Base-by-base conservation (phyloP, 73 alveolate genomes). In the Symbiodinium pilosum region DNA sequence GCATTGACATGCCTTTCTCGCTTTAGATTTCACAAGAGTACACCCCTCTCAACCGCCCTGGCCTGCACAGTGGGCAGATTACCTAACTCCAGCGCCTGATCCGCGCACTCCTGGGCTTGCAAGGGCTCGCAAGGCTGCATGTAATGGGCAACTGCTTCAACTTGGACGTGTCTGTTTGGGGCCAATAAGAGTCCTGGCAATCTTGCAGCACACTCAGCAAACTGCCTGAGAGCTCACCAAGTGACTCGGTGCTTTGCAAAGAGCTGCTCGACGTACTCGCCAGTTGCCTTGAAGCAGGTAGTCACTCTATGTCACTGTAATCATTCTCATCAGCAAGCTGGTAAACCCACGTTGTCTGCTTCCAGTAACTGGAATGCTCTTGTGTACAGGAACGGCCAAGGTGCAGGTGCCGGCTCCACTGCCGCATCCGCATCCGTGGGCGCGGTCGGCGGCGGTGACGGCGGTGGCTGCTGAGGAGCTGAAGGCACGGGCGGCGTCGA, bases 41-140 rank as follows among this genome's bases (percentile, higher is more conserved):
- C n/a, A n/a, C n/a, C n/a, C n/a, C n/a, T n/a, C n/a, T n/a, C n/a
- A n/a, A n/a, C n/a, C 38, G 38, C 9, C 18, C 7, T 18, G 81
- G 71, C 96, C 87, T 91, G 52, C 5, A 68, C 83, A 38, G 41
- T 91, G 4, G 96, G 96, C n/a, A 91, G 47, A 75, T 91, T 69
- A 4, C 96, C 96, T 26, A 91, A 21, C 77, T 91, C 96, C 21
- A 91, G 34, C 14, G 96, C 96, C 77, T 91, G 96, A 34, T 91
- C 96, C 4, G 96, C 96, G 41, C 96, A 91, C 44, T 91, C 96
- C 52, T 84, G 36, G 81, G 81, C 81, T 2, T 9, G 38, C 30
- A 3, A 47, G 59, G 59, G 59, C 14, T 47, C n/a, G n/a, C n/a
- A n/a, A n/a, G n/a, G n/a, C n/a, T n/a, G n/a, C n/a, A n/a, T n/a